Base-by-base conservation (phyloP, 257 asterid genomes). In the Capsicum rhomboideum region DNA sequence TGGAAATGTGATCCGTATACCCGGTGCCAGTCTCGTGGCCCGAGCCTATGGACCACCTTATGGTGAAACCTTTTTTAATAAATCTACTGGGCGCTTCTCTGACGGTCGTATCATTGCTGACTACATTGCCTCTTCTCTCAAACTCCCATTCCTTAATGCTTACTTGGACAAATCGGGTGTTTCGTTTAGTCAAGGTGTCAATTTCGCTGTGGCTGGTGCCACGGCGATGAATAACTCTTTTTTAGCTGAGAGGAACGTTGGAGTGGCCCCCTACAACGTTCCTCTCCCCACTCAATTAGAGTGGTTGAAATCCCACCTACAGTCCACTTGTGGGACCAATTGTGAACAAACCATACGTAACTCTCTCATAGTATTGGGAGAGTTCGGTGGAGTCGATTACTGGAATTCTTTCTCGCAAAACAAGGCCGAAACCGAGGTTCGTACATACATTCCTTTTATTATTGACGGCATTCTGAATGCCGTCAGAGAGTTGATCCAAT, bases 191-290 rank as follows among this genome's bases (percentile, higher is more conserved):
- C 63, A 77, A 17, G 82, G 82, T 12, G 82, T 13, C 6, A 77
- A 77, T 0, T 77, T 77, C 7, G 61, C 63, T 7, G 82, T 77
- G 18, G 82, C 82, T 28, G 81, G 81, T 44, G 81, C 81, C 3
- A 75, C 81, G 10, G 81, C 81, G 23, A 29, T 75, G 58, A 54
- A 77, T 54, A 17, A 0, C 31, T 26, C 55, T 50, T 77, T 77
- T 54, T 49, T 26, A 21, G 14, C 1, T 3, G 12, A 9, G 10
- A 23, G 6, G 59, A 34, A 34, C 4, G 12, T 77, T 46, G 14
- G 4, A 26, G 3, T 8, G 6, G 8, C 0, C 8, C 0, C 14
- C 0, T 77, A 0, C n/a, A 77, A 77, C 0, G 42, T 18, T 1
- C 82, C 82, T 18, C 34, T 77, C 2, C 34, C 61, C 9, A 16